These are phyloP conservation scores for Candida sanyiensis DNA, from an alignment of 805 yeast species.

Conservation along the genomic window DNA sequence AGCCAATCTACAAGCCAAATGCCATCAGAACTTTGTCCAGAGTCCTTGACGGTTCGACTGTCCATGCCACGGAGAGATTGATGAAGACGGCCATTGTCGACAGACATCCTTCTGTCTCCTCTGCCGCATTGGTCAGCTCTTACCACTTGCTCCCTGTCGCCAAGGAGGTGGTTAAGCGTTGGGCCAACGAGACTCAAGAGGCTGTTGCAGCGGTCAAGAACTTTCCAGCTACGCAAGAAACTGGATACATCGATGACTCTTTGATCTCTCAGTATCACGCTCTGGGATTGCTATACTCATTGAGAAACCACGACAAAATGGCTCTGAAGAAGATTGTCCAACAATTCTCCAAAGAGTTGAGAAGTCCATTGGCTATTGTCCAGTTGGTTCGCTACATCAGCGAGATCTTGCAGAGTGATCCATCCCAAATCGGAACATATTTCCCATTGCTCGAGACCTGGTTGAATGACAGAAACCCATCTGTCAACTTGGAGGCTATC, in stretches of 20 bases:
- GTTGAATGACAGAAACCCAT: conserved; percentile 75
- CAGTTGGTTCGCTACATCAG: conserved; percentile 81
- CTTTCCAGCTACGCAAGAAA: conserved; percentile 34
- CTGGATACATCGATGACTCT: conserved; percentile 58
- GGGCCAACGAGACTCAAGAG: conserved; percentile 92
- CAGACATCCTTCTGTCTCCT: conserved; percentile 76
- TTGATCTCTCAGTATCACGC: conserved; percentile 94
- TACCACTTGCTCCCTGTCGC: conserved; percentile 88
- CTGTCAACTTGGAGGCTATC: conserved; percentile 90
- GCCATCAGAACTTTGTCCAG: conserved; percentile 89
- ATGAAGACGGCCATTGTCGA: conserved; percentile 92
- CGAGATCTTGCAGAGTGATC: conserved; percentile 66
- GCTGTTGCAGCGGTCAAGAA: conserved; percentile 55
- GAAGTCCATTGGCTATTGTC: conserved; percentile 76
- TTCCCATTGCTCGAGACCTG: conserved; percentile 62
- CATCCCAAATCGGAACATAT: conserved; percentile 50
- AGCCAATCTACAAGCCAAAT: conserved; percentile 80
- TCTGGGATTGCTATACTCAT: conserved; percentile 78
- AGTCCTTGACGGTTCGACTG: conserved; percentile 85
- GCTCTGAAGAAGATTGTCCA: conserved; percentile 87
- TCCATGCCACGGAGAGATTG: conserved; percentile 87
- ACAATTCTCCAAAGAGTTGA: conserved; percentile 60
- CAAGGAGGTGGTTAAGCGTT: conserved; percentile 86
- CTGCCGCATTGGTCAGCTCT: conserved; percentile 91
- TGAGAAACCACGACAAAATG: conserved; percentile 89